Percentiles rank a stretch among this genome's conserved stretches.
phyloP scores from a whole-genome alignment of 208 protist genomes.

The Jaenimonas drosophilae region DNA sequence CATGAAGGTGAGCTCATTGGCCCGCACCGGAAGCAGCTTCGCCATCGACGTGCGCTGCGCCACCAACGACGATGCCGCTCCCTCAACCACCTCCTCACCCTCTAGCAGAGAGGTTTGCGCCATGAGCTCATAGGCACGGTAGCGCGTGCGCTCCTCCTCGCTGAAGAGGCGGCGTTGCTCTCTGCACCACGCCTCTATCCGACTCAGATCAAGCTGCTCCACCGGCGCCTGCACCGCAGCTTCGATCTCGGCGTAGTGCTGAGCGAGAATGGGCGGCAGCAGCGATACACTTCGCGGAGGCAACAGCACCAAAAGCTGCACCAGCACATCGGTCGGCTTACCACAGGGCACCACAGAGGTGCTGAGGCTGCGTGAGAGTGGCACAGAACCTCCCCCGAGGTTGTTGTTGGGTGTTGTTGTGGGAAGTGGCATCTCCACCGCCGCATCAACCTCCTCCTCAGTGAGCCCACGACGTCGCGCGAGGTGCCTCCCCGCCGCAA shows the following conservation, averaged over 20 bases:
- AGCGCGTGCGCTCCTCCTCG: conserved; percentile 70
- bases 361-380: no score
- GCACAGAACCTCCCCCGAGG: conserved; percentile 1
- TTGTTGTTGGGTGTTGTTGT: no score
- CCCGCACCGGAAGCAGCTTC: no score
- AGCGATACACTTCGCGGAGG: conserved; percentile 42
- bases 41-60: no score
- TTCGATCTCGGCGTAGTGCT: conserved; percentile 57
- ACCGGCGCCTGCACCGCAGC: conserved; percentile 47
- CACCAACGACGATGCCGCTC: not conserved
- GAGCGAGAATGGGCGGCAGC: conserved; percentile 45
- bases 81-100: conserved; percentile 6
- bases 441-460: conserved; percentile 1
- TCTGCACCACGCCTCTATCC: conserved; percentile 60
- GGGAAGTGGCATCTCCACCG: no score
- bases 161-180: conserved; percentile 44
- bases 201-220: conserved; percentile 55
- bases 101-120: no score
- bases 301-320: conserved; percentile 72
- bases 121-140: conserved; percentile 55
- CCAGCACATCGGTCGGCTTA: conserved; percentile 61
- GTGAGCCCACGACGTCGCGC: conserved; percentile 12
- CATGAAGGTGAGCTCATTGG: conserved; percentile 52
- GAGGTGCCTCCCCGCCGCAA: no score
- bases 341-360: conserved; percentile 1